Conservation (phyloP, 371 early-diverging fungal genomes). For the Mortierella sp. region DNA sequence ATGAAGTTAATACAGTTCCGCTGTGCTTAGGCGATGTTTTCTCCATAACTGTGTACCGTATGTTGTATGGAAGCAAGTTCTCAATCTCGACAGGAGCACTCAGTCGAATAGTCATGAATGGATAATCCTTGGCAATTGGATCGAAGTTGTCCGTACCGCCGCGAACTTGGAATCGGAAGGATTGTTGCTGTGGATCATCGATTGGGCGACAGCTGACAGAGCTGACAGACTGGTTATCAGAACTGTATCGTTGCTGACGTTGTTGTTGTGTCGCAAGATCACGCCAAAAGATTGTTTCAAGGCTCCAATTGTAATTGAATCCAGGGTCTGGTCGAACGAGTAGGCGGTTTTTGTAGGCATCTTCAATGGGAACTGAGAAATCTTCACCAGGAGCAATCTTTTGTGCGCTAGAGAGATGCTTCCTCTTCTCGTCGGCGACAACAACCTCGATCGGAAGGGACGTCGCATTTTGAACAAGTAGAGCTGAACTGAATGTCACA, state of each 20-base stretch:
- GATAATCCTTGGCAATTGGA: constrained; percentile 76
- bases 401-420: constrained; percentile 61
- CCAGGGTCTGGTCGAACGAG: constrained; percentile 87
- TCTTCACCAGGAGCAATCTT: constrained; percentile 82
- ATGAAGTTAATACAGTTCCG: constrained; percentile 64
- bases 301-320: constrained; percentile 87
- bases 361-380: constrained; percentile 88
- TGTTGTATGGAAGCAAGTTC: constrained; percentile 93
- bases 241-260: constrained; percentile 34
- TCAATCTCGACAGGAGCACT: constrained; percentile 95
- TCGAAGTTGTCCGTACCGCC: constrained; percentile 65
- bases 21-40: constrained; percentile 75
- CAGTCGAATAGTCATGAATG: constrained; percentile 85
- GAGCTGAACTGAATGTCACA: constrained; percentile 91
- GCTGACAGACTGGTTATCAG: constrained; percentile 37
- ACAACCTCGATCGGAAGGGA: constrained; percentile 84
- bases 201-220: constrained; percentile 64
- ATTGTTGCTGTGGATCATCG: constrained; percentile 66
- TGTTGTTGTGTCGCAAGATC: constrained; percentile 43
- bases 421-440: constrained; percentile 75
- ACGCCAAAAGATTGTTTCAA: constrained; percentile 77
- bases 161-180: constrained; percentile 83
- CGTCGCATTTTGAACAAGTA: constrained; percentile 87
- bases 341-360: constrained; percentile 82
- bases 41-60: constrained; percentile 81